These are phyloP conservation scores for Candida maris DNA, from an alignment of 805 yeast species.

Conservation along the genomic window DNA sequence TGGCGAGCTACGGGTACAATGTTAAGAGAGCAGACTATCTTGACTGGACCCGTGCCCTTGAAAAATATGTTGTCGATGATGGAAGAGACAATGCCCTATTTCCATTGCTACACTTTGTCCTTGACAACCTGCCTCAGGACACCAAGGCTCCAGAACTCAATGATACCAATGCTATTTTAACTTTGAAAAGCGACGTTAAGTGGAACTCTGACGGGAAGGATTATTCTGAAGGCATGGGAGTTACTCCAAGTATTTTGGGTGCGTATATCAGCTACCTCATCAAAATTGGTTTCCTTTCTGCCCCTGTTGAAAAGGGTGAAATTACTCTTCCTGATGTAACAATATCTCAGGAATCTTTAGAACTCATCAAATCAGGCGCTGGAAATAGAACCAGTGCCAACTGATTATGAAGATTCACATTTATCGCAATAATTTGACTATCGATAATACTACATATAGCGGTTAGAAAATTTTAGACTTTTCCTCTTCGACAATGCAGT, in stretches of 20 bases:
- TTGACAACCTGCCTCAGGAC: constrained; percentile 85
- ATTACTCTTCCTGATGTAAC: constrained; percentile 52
- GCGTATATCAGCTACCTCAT: constrained; percentile 76
- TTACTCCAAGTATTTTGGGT: constrained; percentile 63
- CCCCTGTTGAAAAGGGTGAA: constrained; percentile 46
- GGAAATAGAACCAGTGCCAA: constrained; percentile 71
- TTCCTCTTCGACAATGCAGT: constrained; percentile 70
- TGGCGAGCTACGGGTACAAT: constrained; percentile 69
- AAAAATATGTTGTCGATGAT: constrained; percentile 69
- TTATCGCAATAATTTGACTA: background rate
- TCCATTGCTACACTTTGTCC: constrained; percentile 90
- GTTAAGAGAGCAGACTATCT: constrained; percentile 63
- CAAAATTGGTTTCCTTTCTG: constrained; percentile 74
- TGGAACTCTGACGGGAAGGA: constrained; percentile 55
- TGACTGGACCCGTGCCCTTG: constrained; percentile 75
- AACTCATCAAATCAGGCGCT: constrained; percentile 59
- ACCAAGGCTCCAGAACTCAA: constrained; percentile 96
- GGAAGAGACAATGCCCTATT: constrained; percentile 81
- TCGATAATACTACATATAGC: background rate
- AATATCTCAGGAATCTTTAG: constrained; percentile 54
- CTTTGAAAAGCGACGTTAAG: constrained; percentile 56
- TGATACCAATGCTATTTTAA: constrained; percentile 73
- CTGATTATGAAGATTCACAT: constrained; percentile 8
- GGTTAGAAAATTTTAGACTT: constrained; percentile 27
- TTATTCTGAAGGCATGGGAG: constrained; percentile 68